Conservation (phyloP, 768 basidiomycete genomes). For the Cubamyces lactineus region DNA sequence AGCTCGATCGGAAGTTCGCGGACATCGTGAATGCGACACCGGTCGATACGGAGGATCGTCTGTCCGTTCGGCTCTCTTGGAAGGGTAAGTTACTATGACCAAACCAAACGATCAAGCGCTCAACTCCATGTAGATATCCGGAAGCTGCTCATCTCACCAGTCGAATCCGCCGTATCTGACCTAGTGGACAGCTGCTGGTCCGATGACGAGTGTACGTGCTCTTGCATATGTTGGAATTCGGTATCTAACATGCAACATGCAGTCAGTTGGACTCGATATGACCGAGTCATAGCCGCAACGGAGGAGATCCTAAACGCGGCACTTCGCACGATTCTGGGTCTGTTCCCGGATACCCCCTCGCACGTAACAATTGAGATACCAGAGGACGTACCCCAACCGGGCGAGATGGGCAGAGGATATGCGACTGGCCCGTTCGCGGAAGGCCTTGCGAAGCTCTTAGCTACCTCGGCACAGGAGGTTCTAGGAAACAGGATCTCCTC, state of each 20-base stretch:
- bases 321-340: constrained; percentile 12
- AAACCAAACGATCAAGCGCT: background rate
- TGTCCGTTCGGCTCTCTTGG: constrained; percentile 50
- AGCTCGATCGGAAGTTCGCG: constrained; percentile 60
- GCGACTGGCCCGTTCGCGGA: constrained; percentile 28
- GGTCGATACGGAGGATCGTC: constrained; percentile 61
- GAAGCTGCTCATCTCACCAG: constrained; percentile 25
- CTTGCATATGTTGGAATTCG: background rate
- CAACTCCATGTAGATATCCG: constrained; percentile 23
- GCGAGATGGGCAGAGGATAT: constrained; percentile 21
- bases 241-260: background rate
- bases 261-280: constrained; percentile 36
- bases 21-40: constrained; percentile 44
- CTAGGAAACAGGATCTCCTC: constrained; percentile 11
- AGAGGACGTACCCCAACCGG: constrained; percentile 19
- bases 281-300: constrained; percentile 17
- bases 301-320: constrained; percentile 11
- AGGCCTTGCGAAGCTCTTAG: constrained; percentile 15
- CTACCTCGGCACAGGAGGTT: constrained; percentile 20
- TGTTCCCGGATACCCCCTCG: constrained; percentile 16
- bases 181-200: constrained; percentile 33
- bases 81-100: constrained; percentile 42
- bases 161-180: constrained; percentile 27
- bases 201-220: constrained; percentile 27
- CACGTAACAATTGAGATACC: constrained; percentile 21